Evolutionary conservation across 345 rosid genomes (phyloP), one percentile per base, ranked within the genome.

Genomic region (Nephelium lappaceum): DNA sequence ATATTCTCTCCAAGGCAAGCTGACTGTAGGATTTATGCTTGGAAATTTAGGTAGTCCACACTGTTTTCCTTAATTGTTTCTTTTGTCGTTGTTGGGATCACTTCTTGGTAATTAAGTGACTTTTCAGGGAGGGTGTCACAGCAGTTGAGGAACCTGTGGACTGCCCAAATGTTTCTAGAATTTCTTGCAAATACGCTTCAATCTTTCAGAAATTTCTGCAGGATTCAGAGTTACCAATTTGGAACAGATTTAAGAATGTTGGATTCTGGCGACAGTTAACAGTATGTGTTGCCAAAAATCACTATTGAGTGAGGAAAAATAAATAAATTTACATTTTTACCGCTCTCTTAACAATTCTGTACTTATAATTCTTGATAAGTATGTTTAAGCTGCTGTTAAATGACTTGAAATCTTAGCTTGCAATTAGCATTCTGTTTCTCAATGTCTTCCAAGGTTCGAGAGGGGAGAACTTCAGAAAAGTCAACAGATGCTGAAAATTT

Each of bases 241-340:
- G 99, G 99, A 93, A 93, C 76, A 91, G 97, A 86, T 94, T 91
- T 85, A 86, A 89, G 75, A 94, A 92, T 79, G 80, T 81, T 58
- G 98, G 98, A 60, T 94, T 96, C 86, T 96, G 99, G 98, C 94
- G 97, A 69, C 99, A 94, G 82, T 89, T 96, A 79, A 87, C 97
- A 25, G 99, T 94, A 89, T 67, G 89, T 87, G 60, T 78, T 78
- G 58, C 76, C 64, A 23, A 76, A 1, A 65, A 42, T 51, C 60
- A 12, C 62, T 67, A 27, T 66, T 81, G 45, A 7, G 16, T 49
- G 45, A 45, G 43, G 43, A 60, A 45, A 77, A 61, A 25, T n/a
- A 45, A 45, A 31, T 36, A 38, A 27, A 38, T 15, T 74, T 5
- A 43, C 66, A 45, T 60, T 67, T 4, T 73, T 70, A 25, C 45